phyloP scores from a whole-genome alignment of 1,284 basidiomycete genomes.

The Sporisorium scitamineum region DNA sequence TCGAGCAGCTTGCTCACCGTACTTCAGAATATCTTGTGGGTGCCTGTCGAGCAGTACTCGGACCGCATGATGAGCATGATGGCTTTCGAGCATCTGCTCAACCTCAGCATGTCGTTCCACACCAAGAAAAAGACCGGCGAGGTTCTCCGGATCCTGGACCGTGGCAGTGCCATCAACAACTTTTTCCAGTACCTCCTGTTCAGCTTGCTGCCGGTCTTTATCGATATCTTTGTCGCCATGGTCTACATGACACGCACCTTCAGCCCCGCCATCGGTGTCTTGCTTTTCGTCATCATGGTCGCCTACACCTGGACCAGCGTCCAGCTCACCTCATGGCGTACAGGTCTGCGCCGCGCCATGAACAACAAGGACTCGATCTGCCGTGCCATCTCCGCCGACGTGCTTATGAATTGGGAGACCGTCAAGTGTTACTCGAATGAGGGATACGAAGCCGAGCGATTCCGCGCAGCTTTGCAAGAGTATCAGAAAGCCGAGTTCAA shows the following conservation, averaged over 20 bases:
- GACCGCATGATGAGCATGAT: constrained; percentile 67
- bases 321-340: constrained; percentile 79
- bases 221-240: constrained; percentile 76
- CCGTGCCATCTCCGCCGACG: constrained; percentile 63
- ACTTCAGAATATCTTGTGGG: constrained; percentile 72
- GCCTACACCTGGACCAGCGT: constrained; percentile 80
- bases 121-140: constrained; percentile 79
- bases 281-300: constrained; percentile 81
- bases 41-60: constrained; percentile 87
- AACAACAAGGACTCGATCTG: constrained; percentile 62
- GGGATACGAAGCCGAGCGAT: constrained; percentile 80
- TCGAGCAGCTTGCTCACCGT: constrained; percentile 67
- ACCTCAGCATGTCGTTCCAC: constrained; percentile 85
- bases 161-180: constrained; percentile 74
- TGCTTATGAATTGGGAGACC: constrained; percentile 67
- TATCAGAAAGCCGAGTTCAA: constrained; percentile 82
- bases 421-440: constrained; percentile 85
- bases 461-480: constrained; percentile 78
- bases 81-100: constrained; percentile 67
- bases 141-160: constrained; percentile 77
- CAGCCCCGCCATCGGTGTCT: constrained; percentile 78
- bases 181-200: constrained; percentile 75
- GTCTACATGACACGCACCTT: constrained; percentile 77
- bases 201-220: constrained; percentile 81
- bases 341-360: constrained; percentile 72